These are phyloP conservation scores for Tylopilus felleus DNA, from an alignment of 768 basidiomycete genomes.

Conservation along the genomic window DNA sequence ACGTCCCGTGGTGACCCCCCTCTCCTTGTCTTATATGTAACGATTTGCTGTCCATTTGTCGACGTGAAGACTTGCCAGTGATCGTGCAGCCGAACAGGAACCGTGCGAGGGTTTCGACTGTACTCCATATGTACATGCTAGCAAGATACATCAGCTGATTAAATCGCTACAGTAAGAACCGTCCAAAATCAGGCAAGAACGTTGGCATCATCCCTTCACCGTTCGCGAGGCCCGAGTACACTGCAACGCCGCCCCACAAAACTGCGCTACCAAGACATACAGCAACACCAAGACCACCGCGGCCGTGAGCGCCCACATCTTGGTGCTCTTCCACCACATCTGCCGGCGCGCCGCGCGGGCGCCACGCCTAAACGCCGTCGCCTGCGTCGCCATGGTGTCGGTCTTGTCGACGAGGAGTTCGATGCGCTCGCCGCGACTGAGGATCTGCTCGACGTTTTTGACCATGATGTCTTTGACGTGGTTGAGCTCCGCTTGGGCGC, in stretches of 20 bases:
- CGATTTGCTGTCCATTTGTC: neutral
- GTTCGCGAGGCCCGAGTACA: conserved; percentile 40
- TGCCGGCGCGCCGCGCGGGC: conserved; percentile 78
- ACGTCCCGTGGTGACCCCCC: conserved; percentile 1
- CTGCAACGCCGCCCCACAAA: conserved; percentile 81
- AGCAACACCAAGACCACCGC: conserved; percentile 72
- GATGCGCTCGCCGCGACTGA: conserved; percentile 91
- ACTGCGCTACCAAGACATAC: conserved; percentile 83
- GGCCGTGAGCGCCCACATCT: conserved; percentile 61
- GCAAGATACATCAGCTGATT: conserved; percentile 9
- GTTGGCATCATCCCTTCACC: neutral
- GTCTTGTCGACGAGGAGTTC: conserved; percentile 97
- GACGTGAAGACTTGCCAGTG: neutral
- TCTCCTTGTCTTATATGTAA: conserved; percentile 16
- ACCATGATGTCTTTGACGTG: conserved; percentile 98
- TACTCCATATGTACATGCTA: neutral
- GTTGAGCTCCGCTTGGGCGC: conserved; percentile 84
- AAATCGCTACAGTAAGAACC: conserved; percentile 8
- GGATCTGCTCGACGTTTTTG: conserved; percentile 95
- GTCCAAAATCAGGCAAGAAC: neutral
- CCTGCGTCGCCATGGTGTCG: conserved; percentile 90
- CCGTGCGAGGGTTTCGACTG: neutral
- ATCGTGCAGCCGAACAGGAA: neutral
- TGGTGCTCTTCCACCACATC: conserved; percentile 89
- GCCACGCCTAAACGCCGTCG: conserved; percentile 88